Evolutionary conservation across 768 basidiomycete genomes (phyloP).

Genomic region (Candolleomyces eurysporus): DNA sequence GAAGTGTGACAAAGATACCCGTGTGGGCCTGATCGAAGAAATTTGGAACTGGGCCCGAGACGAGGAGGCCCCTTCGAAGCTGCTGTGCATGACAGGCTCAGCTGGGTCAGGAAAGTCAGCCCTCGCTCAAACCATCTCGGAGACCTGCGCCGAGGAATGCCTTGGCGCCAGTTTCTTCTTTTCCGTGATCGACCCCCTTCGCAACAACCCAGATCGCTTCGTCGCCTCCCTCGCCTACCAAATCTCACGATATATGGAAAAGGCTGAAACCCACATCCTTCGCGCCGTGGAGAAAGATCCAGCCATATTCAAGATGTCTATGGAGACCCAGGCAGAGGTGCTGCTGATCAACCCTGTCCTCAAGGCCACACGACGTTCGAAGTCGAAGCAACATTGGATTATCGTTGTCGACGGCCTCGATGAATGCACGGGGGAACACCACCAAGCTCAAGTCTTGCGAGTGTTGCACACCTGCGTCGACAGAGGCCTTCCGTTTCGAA

Average conservation of each 20-base stretch:
- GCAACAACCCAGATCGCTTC: neutral
- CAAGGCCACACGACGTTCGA: neutral
- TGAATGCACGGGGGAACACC: neutral
- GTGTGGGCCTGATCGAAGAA: neutral
- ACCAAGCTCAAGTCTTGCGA: constrained; percentile 5
- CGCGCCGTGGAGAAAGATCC: neutral
- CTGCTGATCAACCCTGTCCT: neutral
- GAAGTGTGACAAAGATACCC: neutral
- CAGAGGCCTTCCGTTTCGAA: neutral
- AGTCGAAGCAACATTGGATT: neutral
- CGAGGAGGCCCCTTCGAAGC: neutral
- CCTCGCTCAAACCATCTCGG: constrained; percentile 4
- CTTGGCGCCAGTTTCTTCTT: constrained; percentile 7
- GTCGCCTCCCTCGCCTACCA: constrained; percentile 7
- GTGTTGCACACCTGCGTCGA: neutral
- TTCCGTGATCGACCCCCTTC: neutral
- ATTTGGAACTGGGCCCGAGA: neutral
- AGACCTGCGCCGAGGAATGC: neutral
- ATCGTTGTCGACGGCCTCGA: constrained; percentile 5
- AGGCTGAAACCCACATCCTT: neutral
- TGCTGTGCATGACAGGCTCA: constrained; percentile 3
- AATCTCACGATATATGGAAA: neutral
- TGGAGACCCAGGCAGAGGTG: neutral
- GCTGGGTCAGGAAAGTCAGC: constrained; percentile 8
- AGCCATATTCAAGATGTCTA: neutral